Evolutionary conservation across 768 basidiomycete species (phyloP).

Genomic region (Mycena belliarum): DNA sequence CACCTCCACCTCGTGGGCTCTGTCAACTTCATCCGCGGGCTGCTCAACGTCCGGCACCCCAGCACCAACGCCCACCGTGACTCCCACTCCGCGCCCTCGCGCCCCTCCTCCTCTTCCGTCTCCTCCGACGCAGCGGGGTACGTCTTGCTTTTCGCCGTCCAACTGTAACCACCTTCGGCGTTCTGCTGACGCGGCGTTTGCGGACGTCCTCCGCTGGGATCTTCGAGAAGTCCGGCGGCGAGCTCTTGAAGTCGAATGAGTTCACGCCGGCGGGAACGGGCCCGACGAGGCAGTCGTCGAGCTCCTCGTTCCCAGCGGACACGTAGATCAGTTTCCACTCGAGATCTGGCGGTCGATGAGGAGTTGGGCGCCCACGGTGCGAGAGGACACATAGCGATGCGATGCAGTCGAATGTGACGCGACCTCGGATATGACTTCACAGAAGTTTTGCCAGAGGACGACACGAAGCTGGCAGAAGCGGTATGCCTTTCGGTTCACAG

Average conservation of each 20-base stretch:
- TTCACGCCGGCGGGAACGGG: conserved; percentile 97
- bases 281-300: conserved; percentile 96
- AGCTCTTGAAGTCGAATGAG: conserved; percentile 94
- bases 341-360: conserved; percentile 75
- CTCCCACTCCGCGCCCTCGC: too few relatives aligned
- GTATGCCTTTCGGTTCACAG: too few relatives aligned
- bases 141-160: too few relatives aligned
- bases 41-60: conserved; percentile 19
- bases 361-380: too few relatives aligned
- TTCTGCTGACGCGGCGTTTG: too few relatives aligned
- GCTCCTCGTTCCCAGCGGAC: conserved; percentile 85
- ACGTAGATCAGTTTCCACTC: conserved; percentile 99
- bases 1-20: conserved; percentile 67
- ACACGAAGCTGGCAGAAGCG: conserved; percentile 68
- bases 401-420: conserved; percentile 80
- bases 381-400: too few relatives aligned
- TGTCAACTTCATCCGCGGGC: conserved; percentile 44
- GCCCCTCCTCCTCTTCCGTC: too few relatives aligned
- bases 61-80: conserved; percentile 8
- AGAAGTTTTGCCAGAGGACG: conserved; percentile 60
- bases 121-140: too few relatives aligned
- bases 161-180: too few relatives aligned
- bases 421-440: neutral
- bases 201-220: conserved; percentile 88
- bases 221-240: conserved; percentile 77